Base-by-base conservation (phyloP, 148 eudicot species). In the Fagopyrum tataricum region DNA sequence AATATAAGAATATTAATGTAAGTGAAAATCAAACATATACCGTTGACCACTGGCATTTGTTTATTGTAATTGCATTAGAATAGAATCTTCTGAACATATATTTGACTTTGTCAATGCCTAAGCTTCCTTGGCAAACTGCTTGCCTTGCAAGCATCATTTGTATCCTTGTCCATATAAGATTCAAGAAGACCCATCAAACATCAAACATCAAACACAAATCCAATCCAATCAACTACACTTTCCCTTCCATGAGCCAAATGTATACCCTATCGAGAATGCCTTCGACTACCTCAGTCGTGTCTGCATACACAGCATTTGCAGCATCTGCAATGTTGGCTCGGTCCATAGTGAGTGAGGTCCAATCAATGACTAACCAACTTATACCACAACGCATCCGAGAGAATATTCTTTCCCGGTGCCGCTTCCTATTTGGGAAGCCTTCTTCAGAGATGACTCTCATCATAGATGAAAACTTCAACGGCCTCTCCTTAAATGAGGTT, bases 381-480 rank as follows among this genome's bases (percentile, higher is more conserved):
- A 70, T 70, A 43, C 72, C 72, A 11, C 52, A 20, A 3, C 42
- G 24, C n/a, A 20, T 73, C 40, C 68, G 14, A 40, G 62, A 73
- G 5, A 59, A 23, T 41, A 23, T 73, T 24, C 2, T 20, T 41
- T 73, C 75, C 1, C 55, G 20, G 49, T 11, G n/a, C 13, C 2
- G 13, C 7, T 62, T 62, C 68, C 5, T 62, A 37, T 71, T 46
- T 9, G 58, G 53, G 8, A 47, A 44, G 5, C 7, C 10, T 6
- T 53, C 75, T 37, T 52, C 61, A 0, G 75, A 51, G 43, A 49
- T 55, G 66, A 73, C 21, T 2, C 75, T 73, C 46, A 55, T 52
- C 67, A 73, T 73, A 12, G 75, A 73, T 40, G 44, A 73, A 66
- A 9, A 51, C 26, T 26, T 31, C 66, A 58, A 56, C 44, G 76